Base-by-base conservation (phyloP, 139 green algal genomes). In the Spirogloea muscicola region DNA sequence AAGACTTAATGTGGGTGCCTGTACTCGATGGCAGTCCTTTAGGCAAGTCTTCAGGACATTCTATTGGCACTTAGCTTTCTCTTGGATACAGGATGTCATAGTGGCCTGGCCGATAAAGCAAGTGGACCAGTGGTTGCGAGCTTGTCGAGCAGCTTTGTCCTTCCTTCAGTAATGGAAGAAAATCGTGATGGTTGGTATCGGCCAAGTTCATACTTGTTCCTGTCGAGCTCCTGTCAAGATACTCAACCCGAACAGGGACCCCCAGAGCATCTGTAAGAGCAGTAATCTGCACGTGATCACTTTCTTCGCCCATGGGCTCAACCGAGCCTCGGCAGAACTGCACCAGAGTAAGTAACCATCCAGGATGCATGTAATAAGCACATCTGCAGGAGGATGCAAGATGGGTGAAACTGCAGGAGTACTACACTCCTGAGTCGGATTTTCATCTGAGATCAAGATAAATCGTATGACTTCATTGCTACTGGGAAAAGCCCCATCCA, bases 241-340 rank as follows among this genome's bases (percentile, higher is more conserved):
- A 96, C 38, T 94, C 82, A 9, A 96, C 86, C 3, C 82, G 42
- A 18, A 96, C 72, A 3, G 91, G 90, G 49, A 96, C 82, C 80
- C 89, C 81, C 60, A 97, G 63, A 21, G 91, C 90, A 49, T 96
- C 87, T n/a, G 88, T 88, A 27, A 97, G 77, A 9, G 92, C 92
- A n/a, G 94, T 91, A 42, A 95, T 90, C 59, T 97, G 91, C 27
- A 97, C 81, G 64, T 97, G 90, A 82, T 97, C 92, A 59, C 82
- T 91, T 82, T 97, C 92, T 78, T 95, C 92, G 0, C 90, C 92
- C 92, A 97, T 97, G 3, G 87, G 73, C 74, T 88, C 84, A 1
- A 82, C 74, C 6, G 13, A 75, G 25, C 38, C 49, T 58, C 48
- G 55, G 44, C 74, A 82, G 38, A 82, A 82, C 74, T 82, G 74